These are phyloP conservation scores for Penicillium sp. DNA, from an alignment of 2,329 filamentous ascomycete species.

Conservation along the genomic window DNA sequence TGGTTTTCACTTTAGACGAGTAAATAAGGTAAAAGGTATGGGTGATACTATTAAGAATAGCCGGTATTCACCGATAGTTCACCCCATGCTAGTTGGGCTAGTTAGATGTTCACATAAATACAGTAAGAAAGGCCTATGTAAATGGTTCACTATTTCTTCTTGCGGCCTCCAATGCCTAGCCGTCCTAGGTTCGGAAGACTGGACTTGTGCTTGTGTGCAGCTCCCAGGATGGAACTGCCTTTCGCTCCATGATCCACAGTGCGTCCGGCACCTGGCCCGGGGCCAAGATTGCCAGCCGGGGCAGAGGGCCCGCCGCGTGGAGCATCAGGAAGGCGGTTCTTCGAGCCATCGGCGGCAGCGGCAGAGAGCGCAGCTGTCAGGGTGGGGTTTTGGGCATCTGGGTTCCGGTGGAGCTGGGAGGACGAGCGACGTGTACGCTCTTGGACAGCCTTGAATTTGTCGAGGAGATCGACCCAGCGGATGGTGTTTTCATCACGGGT, in stretches of 20 bases:
- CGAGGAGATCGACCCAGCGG: constrained; percentile 87
- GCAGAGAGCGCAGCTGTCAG: constrained; percentile 35
- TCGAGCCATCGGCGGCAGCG: constrained; percentile 28
- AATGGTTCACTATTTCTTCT: constrained; percentile 39
- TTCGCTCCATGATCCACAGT: constrained; percentile 17
- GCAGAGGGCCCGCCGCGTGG: constrained; percentile 30
- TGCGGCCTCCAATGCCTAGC: constrained; percentile 69
- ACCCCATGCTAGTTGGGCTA: no score
- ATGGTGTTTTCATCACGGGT: constrained; percentile 80
- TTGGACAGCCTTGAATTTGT: constrained; percentile 91
- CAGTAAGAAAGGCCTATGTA: not conserved
- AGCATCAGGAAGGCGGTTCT: constrained; percentile 39
- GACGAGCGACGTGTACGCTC: constrained; percentile 73
- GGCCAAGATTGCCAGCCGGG: constrained; percentile 28
- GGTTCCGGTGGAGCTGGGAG: constrained; percentile 48
- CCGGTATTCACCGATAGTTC: not conserved
- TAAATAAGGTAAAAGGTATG: not conserved
- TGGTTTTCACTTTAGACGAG: not conserved
- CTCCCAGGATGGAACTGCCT: constrained; percentile 32
- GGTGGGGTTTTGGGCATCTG: constrained; percentile 47
- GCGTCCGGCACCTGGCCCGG: constrained; percentile 34
- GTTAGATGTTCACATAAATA: not conserved
- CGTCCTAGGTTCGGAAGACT: constrained; percentile 70
- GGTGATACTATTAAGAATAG: not conserved
- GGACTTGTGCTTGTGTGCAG: constrained; percentile 60